Percentiles rank a stretch among this genome's conserved stretches.
phyloP scores from a whole-genome alignment of 2,329 filamentous ascomycete species.

The Phialophora tarda region DNA sequence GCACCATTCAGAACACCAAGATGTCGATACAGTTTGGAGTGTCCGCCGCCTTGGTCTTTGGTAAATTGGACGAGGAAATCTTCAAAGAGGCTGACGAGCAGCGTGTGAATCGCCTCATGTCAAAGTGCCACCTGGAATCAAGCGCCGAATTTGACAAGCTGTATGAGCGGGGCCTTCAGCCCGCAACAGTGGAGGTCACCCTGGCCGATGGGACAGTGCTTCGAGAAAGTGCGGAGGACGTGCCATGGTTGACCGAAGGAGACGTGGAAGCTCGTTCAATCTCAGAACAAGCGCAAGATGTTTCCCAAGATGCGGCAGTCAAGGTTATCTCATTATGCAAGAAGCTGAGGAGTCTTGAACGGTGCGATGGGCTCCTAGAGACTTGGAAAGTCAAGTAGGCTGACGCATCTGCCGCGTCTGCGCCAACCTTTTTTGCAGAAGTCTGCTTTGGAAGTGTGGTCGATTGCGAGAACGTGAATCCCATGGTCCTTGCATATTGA shows the following conservation, averaged over 20 bases:
- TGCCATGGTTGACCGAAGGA: constrained; percentile 22
- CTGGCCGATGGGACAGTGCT: constrained; percentile 10
- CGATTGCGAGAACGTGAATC: too few species aligned
- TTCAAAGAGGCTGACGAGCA: constrained; percentile 8
- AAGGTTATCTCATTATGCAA: constrained; percentile 9
- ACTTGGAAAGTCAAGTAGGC: background rate
- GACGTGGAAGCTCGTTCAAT: constrained; percentile 20
- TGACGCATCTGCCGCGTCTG: too few species aligned
- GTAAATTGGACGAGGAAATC: constrained; percentile 19
- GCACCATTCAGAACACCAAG: constrained; percentile 23
- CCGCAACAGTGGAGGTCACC: constrained; percentile 22
- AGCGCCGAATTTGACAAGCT: constrained; percentile 15
- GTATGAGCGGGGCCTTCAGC: constrained; percentile 21
- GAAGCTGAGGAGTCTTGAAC: constrained; percentile 1
- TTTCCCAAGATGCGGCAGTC: background rate
- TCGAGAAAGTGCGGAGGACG: constrained; percentile 11
- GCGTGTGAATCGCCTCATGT: constrained; percentile 14
- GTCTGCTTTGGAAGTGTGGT: too few species aligned
- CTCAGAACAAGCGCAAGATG: background rate
- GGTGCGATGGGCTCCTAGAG: background rate
- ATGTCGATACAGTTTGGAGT: constrained; percentile 30
- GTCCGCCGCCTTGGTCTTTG: constrained; percentile 18
- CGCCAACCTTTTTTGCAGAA: too few species aligned
- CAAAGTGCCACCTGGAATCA: constrained; percentile 4
- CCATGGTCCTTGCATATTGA: too few species aligned